These are phyloP conservation scores for Dendrobium nobile DNA, from an alignment of 106 monocot genomes.

Conservation along the genomic window DNA sequence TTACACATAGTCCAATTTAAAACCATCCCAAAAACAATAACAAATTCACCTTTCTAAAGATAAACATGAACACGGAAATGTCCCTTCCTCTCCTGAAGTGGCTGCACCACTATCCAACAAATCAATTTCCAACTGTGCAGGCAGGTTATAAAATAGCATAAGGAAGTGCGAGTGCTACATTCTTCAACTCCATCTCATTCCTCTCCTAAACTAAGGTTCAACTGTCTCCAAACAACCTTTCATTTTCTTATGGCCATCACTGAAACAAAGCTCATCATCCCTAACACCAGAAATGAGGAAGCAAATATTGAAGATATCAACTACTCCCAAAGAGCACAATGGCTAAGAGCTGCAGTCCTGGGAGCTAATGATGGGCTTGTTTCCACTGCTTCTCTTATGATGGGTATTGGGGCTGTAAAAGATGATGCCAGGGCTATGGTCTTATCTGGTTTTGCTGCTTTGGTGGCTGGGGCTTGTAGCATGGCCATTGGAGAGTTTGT, in stretches of 20 bases:
- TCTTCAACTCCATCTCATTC: background rate
- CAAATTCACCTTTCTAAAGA: background rate
- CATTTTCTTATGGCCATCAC: background rate
- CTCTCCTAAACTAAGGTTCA: no score
- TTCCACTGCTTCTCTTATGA: conserved; percentile 49
- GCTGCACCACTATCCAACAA: background rate
- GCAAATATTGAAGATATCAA: conserved; percentile 9
- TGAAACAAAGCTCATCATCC: conserved; percentile 9
- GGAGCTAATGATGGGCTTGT: conserved; percentile 54
- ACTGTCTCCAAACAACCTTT: background rate
- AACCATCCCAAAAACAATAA: background rate
- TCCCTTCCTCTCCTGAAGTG: background rate
- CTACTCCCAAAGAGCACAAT: conserved; percentile 33
- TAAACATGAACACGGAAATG: conserved; percentile 3
- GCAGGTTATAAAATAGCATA: background rate
- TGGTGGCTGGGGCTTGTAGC: conserved; percentile 52
- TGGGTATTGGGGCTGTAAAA: conserved; percentile 45
- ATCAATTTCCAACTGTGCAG: background rate
- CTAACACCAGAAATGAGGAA: background rate
- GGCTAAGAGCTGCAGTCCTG: conserved; percentile 50
- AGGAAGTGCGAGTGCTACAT: conserved; percentile 14
- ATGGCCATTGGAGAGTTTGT: conserved; percentile 64
- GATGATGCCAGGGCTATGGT: conserved; percentile 34
- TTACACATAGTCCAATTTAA: background rate
- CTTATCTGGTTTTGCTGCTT: conserved; percentile 38